Evolutionary conservation across 352 stramenopile genomes (phyloP), one percentile per base, ranked within the genome.

Genomic region (Pythium dissotocum): DNA sequence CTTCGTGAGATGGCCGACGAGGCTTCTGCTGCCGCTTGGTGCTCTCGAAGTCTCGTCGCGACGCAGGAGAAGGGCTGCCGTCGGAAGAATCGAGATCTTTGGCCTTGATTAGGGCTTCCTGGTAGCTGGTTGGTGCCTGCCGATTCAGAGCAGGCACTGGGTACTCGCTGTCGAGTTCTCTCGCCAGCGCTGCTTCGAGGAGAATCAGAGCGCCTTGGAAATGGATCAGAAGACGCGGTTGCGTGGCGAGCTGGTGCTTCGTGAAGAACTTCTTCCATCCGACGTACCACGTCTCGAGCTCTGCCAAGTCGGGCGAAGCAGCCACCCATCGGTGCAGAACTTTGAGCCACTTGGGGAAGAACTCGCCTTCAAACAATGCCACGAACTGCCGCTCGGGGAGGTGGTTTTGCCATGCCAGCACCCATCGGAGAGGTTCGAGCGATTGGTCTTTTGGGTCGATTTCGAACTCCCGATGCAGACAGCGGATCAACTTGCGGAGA

Each of bases 311-410:
- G 4, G 81, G 76, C 3, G 73, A 72, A 6, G 72, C 69, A 5
- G 51, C 53, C 4, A 97, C 74, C 92, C 92, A 98, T 53, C 77
- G 77, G 14, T 82, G 87, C 53, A 98, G 70, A 16, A 93, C 84
- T 18, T 83, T 81, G 13, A 97, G 82, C 92, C 92, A 98, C 64
- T 95, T 90, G 0, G 89, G 87, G 57, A 98, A 97, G 57, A 98
- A 97, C 58, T 97, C 92, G 9, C 88, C 91, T 72, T 97, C 91
- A 26, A 98, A 77, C 2, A 97, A 71, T 26, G 87, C 84, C 35
- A 94, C 75, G 56, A 94, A 81, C 58, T 97, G 88, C 0, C 83
- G 79, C 10, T 89, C 64, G 10, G 88, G 85, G 33, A 97, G 65
- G 58, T 88, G 48, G 18, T 73, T 58, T 72, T 82, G 76, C 90